Conservation (phyloP, 768 basidiomycete species). For the Paxillus involutus region DNA sequence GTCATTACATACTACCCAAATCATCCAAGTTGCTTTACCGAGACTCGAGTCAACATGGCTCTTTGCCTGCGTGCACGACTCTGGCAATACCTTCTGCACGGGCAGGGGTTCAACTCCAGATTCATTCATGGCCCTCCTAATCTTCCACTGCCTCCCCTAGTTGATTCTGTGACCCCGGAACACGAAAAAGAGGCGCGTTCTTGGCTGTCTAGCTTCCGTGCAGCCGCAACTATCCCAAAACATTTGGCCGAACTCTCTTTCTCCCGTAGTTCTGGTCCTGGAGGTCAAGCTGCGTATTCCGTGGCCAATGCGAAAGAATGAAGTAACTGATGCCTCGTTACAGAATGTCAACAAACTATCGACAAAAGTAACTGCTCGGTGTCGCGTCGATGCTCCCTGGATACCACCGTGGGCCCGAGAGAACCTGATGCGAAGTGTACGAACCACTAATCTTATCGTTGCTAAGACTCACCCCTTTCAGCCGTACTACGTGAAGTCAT, state of each 20-base stretch:
- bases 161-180: conserved; percentile 35
- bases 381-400: conserved; percentile 58
- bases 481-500: conserved; percentile 68
- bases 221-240: conserved; percentile 42
- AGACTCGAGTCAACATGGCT: too few relatives aligned
- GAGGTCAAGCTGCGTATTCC: conserved; percentile 62
- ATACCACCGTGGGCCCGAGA: conserved; percentile 67
- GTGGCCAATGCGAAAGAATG: neutral
- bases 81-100: neutral
- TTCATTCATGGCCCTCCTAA: conserved; percentile 29
- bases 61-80: neutral
- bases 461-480: conserved; percentile 24
- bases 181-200: conserved; percentile 48
- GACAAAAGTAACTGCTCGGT: conserved; percentile 72
- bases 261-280: conserved; percentile 80
- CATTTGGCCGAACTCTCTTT: conserved; percentile 62
- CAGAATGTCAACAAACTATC: conserved; percentile 92
- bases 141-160: conserved; percentile 45
- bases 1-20: too few relatives aligned
- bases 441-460: conserved; percentile 21
- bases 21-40: too few relatives aligned
- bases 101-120: neutral
- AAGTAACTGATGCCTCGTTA: neutral
- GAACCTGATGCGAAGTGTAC: conserved; percentile 47
- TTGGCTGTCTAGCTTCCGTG: conserved; percentile 56